Conservation (phyloP, 202 grass and related monocot species). For the Eragrostis tef region DNA sequence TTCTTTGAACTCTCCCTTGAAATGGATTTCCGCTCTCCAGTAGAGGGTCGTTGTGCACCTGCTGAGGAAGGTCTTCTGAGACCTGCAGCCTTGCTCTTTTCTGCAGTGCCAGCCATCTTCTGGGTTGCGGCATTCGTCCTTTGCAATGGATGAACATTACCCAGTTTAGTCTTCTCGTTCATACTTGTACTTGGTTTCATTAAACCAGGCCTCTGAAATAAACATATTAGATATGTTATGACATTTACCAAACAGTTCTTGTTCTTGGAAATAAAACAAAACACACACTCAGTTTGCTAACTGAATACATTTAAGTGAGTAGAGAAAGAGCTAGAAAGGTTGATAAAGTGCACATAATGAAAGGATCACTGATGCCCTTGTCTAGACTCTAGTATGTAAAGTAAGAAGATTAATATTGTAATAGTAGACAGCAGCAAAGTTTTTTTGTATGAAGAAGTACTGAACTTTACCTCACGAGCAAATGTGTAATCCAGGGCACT, state of each 20-base stretch:
- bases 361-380: not conserved
- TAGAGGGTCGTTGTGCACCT: constrained; percentile 34
- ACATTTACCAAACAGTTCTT: constrained; percentile 22
- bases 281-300: constrained; percentile 6
- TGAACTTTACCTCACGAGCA: constrained; percentile 64
- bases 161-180: constrained; percentile 57
- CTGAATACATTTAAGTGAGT: not conserved
- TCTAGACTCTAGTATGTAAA: constrained; percentile 11
- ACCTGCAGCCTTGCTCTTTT: constrained; percentile 42
- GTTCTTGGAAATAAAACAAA: constrained; percentile 4
- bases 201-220: constrained; percentile 53
- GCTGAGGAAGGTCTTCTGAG: constrained; percentile 61
- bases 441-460: constrained; percentile 19
- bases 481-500: constrained; percentile 45
- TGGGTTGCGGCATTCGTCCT: constrained; percentile 41
- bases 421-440: not conserved
- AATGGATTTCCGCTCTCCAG: constrained; percentile 15
- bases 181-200: constrained; percentile 35
- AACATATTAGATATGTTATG: constrained; percentile 21
- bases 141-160: constrained; percentile 36
- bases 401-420: not conserved
- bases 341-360: not conserved
- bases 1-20: constrained; percentile 26
- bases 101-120: constrained; percentile 38
- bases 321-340: constrained; percentile 4